A percentile compares a stretch with the other conserved stretches of the same genome.
phyloP scores from a whole-genome alignment of 2,329 filamentous ascomycete species.

The Colletotrichum ledebouriae region DNA sequence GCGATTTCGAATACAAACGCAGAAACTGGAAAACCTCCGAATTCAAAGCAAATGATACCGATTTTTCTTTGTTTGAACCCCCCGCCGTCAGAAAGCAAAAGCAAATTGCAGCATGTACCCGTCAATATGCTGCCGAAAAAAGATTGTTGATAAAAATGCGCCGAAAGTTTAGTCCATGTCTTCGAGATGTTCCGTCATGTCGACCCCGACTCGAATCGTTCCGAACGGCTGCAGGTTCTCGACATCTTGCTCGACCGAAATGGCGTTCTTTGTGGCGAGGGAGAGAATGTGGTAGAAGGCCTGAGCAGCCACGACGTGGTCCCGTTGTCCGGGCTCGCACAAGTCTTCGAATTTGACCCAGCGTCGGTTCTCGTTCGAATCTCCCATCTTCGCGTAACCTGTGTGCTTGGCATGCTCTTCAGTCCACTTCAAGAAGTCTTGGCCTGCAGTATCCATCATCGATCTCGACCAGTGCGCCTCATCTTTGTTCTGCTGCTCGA shows the following conservation, averaged over 20 bases:
- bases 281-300: conserved; percentile 81
- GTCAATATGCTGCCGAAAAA: conserved; percentile 9
- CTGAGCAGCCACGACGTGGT: conserved; percentile 76
- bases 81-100: background rate
- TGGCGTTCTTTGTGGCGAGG: conserved; percentile 74
- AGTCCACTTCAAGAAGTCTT: conserved; percentile 61
- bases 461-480: conserved; percentile 51
- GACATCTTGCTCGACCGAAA: conserved; percentile 73
- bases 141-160: conserved; percentile 7
- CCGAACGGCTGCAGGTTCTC: conserved; percentile 58
- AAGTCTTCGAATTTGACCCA: conserved; percentile 78
- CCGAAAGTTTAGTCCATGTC: background rate
- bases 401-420: conserved; percentile 52
- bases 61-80: background rate
- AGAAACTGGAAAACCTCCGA: conserved; percentile 7
- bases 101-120: conserved; percentile 11
- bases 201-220: conserved; percentile 58
- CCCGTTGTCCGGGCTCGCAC: conserved; percentile 68
- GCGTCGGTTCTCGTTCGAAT: conserved; percentile 49
- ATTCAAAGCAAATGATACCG: conserved; percentile 16
- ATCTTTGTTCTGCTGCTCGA: conserved; percentile 42
- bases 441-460: conserved; percentile 60
- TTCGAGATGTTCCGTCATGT: conserved; percentile 21
- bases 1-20: conserved; percentile 14
- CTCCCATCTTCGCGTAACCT: conserved; percentile 48